A percentile compares a stretch with the other conserved stretches of the same genome.
phyloP scores from a whole-genome alignment of 2,329 filamentous ascomycete genomes.

The Nemania diffusa region DNA sequence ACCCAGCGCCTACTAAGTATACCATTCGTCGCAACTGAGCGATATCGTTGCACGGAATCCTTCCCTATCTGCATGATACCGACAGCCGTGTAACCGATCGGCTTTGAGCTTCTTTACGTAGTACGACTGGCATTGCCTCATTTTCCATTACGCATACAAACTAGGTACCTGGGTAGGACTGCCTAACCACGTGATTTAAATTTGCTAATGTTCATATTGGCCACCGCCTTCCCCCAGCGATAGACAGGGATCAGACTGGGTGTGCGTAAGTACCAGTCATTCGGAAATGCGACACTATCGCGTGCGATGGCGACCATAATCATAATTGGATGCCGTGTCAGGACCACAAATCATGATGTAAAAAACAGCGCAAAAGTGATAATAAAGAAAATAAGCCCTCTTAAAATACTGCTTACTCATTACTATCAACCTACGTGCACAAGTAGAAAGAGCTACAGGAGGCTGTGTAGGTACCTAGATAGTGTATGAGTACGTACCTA shows the following conservation, averaged over 20 bases:
- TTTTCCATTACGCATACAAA: constrained; percentile 3
- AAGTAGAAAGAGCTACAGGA: too few relatives aligned
- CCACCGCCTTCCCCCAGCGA: constrained; percentile 14
- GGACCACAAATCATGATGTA: neutral
- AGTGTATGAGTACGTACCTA: too few relatives aligned
- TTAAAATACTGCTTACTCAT: too few relatives aligned
- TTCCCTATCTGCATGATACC: constrained; percentile 17
- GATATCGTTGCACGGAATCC: neutral
- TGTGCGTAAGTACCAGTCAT: constrained; percentile 13
- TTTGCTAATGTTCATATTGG: constrained; percentile 8
- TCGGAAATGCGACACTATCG: constrained; percentile 36
- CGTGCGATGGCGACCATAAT: constrained; percentile 34
- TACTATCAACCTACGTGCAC: too few relatives aligned
- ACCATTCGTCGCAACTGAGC: neutral
- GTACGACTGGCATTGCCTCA: neutral
- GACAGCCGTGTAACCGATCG: constrained; percentile 35
- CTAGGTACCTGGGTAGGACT: neutral
- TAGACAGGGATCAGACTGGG: neutral
- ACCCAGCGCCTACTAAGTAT: neutral
- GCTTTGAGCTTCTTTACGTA: constrained; percentile 3
- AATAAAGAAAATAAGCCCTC: neutral
- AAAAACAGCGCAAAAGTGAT: neutral
- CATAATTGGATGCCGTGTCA: constrained; percentile 12
- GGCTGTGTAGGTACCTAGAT: too few relatives aligned
- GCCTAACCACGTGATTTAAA: constrained; percentile 13